phyloP scores from a whole-genome alignment of 768 basidiomycete species.

The Crepidotus variabilis region DNA sequence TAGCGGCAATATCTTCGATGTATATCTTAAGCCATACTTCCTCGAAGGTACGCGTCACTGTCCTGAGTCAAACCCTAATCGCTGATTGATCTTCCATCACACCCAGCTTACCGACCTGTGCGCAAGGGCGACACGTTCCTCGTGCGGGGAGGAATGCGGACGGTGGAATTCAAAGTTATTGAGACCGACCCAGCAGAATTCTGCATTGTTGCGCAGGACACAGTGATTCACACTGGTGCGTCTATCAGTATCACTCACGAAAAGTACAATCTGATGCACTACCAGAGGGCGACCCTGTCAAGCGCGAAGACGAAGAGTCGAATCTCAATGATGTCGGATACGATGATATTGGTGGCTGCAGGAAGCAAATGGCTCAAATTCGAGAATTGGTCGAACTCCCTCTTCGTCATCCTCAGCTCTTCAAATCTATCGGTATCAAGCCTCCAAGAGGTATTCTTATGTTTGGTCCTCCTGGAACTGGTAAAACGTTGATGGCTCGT shows the following conservation, averaged over 20 bases:
- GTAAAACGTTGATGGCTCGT: slow-evolving; percentile 99
- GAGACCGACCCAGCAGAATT: slow-evolving; percentile 98
- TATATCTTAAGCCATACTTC: slow-evolving; percentile 99
- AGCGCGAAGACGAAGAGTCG: slow-evolving; percentile 97
- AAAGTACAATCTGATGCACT: slow-evolving; percentile 8
- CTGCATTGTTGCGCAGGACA: slow-evolving; percentile 99
- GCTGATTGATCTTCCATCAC: slow-evolving; percentile 1
- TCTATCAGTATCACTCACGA: background rate
- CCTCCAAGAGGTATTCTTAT: slow-evolving; percentile 98
- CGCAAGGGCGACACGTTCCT: slow-evolving; percentile 99
- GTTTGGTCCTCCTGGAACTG: slow-evolving; percentile 98
- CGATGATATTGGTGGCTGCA: slow-evolving; percentile 98
- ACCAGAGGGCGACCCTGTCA: slow-evolving; percentile 95
- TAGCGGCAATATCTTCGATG: slow-evolving; percentile 97
- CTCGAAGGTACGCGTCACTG: slow-evolving; percentile 64
- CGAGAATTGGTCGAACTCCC: slow-evolving; percentile 98
- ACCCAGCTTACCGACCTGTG: slow-evolving; percentile 83
- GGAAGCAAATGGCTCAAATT: slow-evolving; percentile 99
- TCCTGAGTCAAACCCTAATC: background rate
- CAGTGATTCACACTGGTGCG: slow-evolving; percentile 88
- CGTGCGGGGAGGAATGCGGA: slow-evolving; percentile 96
- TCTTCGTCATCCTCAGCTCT: slow-evolving; percentile 96
- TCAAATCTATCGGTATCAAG: slow-evolving; percentile 99
- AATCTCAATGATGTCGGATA: slow-evolving; percentile 97
- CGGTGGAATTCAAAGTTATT: slow-evolving; percentile 98